A percentile compares a stretch with the other conserved stretches of the same genome.
Conservation (phyloP, 345 rosid species). For the Ricinus communis region DNA sequence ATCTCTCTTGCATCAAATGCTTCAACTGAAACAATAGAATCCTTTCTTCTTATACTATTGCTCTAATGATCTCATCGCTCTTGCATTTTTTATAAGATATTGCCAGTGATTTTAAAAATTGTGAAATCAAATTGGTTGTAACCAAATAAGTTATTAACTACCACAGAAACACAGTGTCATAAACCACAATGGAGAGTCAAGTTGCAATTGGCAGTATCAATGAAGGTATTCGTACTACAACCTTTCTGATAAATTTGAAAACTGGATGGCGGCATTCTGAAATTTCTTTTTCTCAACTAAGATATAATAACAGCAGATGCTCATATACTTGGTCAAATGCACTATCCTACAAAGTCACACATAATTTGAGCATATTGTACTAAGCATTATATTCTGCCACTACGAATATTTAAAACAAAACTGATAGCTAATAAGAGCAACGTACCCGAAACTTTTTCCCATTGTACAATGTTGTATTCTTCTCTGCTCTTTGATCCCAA, state of each 20-base stretch:
- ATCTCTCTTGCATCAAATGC: slow-evolving; percentile 7
- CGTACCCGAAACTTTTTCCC: slow-evolving; percentile 66
- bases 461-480: slow-evolving; percentile 63
- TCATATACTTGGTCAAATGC: neutral
- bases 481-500: slow-evolving; percentile 49
- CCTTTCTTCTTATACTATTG: neutral
- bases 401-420: neutral
- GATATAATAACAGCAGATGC: neutral
- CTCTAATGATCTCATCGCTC: neutral
- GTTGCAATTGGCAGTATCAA: neutral
- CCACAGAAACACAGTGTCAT: neutral
- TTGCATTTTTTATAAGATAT: slow-evolving; percentile 1
- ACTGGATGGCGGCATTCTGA: neutral
- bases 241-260: neutral
- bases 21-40: neutral
- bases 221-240: neutral
- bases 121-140: neutral
- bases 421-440: neutral
- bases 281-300: neutral
- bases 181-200: too few relatives aligned
- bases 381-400: neutral
- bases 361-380: neutral
- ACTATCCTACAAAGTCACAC: neutral
- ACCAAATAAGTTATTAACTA: neutral
- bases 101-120: neutral